Evolutionary conservation across 2,329 filamentous ascomycete genomes (phyloP).

Genomic region (Penicillium sp.): DNA sequence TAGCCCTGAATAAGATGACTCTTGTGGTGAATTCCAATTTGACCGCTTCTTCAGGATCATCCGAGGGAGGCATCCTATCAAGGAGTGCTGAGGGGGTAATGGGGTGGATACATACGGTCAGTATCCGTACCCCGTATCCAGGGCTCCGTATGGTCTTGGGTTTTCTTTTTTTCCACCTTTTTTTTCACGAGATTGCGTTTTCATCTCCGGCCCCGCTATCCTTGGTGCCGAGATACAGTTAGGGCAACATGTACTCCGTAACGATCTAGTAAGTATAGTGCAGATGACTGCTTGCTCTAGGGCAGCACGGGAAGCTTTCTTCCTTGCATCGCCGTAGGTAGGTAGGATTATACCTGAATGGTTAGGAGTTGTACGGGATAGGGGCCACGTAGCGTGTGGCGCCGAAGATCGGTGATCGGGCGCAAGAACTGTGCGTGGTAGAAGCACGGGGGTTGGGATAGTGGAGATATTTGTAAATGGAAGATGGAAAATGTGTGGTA

Average conservation of each 20-base stretch:
- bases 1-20: background rate
- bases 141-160: background rate
- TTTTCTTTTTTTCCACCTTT: background rate
- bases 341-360: background rate
- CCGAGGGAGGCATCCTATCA: background rate
- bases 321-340: conserved; percentile 1
- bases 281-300: background rate
- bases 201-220: conserved; percentile 12
- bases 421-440: background rate
- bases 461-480: background rate
- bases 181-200: background rate
- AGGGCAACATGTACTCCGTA: background rate
- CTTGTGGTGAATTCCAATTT: background rate
- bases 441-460: background rate
- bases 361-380: background rate
- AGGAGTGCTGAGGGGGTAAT: background rate
- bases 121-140: background rate
- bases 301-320: background rate
- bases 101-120: background rate
- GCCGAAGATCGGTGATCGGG: background rate
- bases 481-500: background rate
- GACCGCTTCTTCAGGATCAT: conserved; percentile 1
- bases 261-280: background rate
- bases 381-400: background rate
- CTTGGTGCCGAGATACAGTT: background rate